Percentiles rank a stretch among this genome's conserved stretches.
Evolutionary conservation across 2,329 filamentous ascomycete species (phyloP).

Genomic region (Pseudopyricularia javanii): DNA sequence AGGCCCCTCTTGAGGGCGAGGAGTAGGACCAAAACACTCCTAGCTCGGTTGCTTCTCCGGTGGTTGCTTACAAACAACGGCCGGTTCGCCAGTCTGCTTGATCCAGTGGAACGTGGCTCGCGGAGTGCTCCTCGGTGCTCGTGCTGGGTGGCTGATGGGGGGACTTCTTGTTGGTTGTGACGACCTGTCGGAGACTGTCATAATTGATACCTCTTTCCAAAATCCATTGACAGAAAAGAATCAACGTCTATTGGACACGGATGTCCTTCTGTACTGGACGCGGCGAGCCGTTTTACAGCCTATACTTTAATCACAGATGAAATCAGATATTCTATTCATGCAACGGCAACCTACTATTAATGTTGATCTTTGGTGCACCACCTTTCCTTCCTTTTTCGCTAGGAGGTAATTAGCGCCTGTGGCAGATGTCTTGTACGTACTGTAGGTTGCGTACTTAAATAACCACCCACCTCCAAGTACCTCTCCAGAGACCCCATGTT

Average conservation of each 20-base stretch:
- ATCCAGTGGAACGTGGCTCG: background rate
- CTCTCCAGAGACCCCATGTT: too few relatives aligned
- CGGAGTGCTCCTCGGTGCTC: background rate
- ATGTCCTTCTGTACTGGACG: background rate
- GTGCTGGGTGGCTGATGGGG: background rate
- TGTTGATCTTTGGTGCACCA: too few relatives aligned
- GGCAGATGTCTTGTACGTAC: too few relatives aligned
- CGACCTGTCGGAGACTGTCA: background rate
- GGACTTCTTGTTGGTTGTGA: background rate
- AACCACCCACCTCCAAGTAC: too few relatives aligned
- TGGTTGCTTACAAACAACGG: background rate
- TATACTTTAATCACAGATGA: background rate
- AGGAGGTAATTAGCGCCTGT: too few relatives aligned
- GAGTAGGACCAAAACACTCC: slow-evolving; percentile 19
- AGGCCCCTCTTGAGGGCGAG: slow-evolving; percentile 65
- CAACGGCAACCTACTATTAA: too few relatives aligned
- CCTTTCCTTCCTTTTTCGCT: too few relatives aligned
- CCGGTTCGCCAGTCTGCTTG: background rate
- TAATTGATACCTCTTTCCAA: background rate
- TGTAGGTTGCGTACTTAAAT: too few relatives aligned
- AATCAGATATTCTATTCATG: background rate
- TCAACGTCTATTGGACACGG: background rate
- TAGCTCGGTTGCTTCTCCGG: background rate
- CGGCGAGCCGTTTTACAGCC: background rate
- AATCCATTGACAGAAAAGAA: background rate